Conservation (phyloP, 768 basidiomycete species). For the Kwoniella dejecticola region DNA sequence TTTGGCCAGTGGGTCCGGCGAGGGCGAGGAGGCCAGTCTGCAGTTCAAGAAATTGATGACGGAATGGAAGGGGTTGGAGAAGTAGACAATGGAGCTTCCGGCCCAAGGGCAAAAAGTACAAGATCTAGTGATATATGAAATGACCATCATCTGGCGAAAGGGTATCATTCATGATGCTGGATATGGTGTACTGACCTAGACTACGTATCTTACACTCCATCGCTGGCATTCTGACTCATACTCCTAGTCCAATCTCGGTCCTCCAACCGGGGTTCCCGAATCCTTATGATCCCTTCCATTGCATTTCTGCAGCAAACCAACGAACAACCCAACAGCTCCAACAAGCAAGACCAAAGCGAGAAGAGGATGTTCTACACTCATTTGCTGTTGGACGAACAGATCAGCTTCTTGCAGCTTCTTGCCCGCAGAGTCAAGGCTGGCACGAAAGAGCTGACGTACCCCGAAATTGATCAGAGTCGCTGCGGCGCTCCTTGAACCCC, state of each 20-base stretch:
- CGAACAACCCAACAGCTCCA: slow-evolving; percentile 37
- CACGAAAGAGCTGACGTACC: too few relatives aligned
- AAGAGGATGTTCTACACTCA: slow-evolving; percentile 39
- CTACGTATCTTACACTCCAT: slow-evolving; percentile 7
- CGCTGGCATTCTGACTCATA: not conserved
- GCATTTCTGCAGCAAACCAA: slow-evolving; percentile 33
- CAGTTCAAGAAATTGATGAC: slow-evolving; percentile 7
- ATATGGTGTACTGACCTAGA: slow-evolving; percentile 2
- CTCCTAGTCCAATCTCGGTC: slow-evolving; percentile 10
- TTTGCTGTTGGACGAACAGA: slow-evolving; percentile 30
- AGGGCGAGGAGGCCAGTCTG: not conserved
- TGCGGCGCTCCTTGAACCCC: slow-evolving; percentile 52
- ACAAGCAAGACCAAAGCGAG: slow-evolving; percentile 36
- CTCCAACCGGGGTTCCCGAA: not conserved
- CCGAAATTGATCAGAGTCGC: slow-evolving; percentile 41
- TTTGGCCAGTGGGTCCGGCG: not conserved
- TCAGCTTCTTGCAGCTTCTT: too few relatives aligned
- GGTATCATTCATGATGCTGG: slow-evolving; percentile 20
- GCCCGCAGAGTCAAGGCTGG: too few relatives aligned
- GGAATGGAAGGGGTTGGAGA: not conserved
- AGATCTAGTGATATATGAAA: not conserved
- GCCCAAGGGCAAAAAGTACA: too few relatives aligned
- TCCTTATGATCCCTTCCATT: slow-evolving; percentile 29
- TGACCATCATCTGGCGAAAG: not conserved
- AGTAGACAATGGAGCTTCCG: too few relatives aligned